Base-by-base conservation (phyloP, 805 yeast species). In the Candida multigemmis region DNA sequence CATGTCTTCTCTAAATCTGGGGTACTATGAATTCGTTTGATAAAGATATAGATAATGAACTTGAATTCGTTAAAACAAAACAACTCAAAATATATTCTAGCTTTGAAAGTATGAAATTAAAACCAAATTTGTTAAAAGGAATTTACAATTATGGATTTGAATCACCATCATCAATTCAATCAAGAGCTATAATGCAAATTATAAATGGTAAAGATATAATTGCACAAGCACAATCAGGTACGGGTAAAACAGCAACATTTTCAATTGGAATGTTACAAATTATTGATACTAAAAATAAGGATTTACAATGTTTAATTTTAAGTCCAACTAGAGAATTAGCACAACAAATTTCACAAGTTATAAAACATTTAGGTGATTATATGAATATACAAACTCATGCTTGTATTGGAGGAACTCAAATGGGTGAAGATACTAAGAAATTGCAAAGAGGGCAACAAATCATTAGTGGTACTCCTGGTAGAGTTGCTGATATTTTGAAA, bases 151-250 rank as follows among this genome's bases (percentile, higher is more conserved):
- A 80, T 66, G 96, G 97, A 57, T 91, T 85, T 58, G 97, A 89
- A 65, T 74, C 75, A 29, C 98, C 98, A 40, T 86, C 96, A 30
- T 91, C 97, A 31, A 91, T 91, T 65, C 98, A 91, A 67, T 87
- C 86, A 52, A 77, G 98, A 59, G 98, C 97, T 38, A 91, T 91
- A 44, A 66, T 81, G 61, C 98, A 94, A 56, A 87, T 91, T 57
- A 80, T 86, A 46, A 78, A 77, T 50, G 96, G 96, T 31, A 77
- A 86, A 58, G 98, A 91, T 59, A 93, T 87, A 29, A 75, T 91
- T 38, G 98, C 98, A 35, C 98, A 91, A 65, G 97, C 98, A 33
- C 98, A 91, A 64, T 85, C 96, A 19, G 98, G 98, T 61, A 91
- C 98, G 26, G 98, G 98, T 62, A 91, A 91, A 66, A 91, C 98